Percentiles rank a stretch among this genome's conserved stretches.
Evolutionary conservation across 768 basidiomycete genomes (phyloP).

Genomic region (Termitomyces sp.): DNA sequence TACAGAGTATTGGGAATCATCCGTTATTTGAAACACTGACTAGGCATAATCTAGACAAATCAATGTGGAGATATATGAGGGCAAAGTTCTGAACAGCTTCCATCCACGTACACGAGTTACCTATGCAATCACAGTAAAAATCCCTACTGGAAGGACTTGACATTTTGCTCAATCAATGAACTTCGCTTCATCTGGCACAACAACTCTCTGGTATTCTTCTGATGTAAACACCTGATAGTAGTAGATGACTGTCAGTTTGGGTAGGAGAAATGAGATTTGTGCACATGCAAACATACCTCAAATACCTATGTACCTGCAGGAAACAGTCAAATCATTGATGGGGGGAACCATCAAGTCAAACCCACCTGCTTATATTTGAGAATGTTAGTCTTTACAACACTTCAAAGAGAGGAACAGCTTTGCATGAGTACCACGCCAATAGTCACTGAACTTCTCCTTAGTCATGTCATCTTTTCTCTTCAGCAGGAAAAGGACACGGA

Average conservation of each 20-base stretch:
- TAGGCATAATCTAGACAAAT: no score
- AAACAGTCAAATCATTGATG: no score
- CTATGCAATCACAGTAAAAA: conserved; percentile 2
- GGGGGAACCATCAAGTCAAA: background rate
- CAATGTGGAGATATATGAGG: no score
- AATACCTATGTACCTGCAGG: conserved; percentile 22
- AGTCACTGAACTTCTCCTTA: conserved; percentile 26
- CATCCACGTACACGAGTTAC: background rate
- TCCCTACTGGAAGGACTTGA: conserved; percentile 8
- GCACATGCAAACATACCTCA: conserved; percentile 14
- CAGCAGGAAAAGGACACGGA: conserved; percentile 23
- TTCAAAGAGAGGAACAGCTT: conserved; percentile 24
- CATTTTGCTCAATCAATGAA: conserved; percentile 14
- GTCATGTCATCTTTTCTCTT: conserved; percentile 24
- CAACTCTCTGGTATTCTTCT: conserved; percentile 2
- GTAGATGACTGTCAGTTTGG: background rate
- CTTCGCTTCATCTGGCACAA: conserved; percentile 17
- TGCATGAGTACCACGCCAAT: conserved; percentile 27
- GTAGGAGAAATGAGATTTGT: background rate
- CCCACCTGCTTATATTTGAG: conserved; percentile 30
- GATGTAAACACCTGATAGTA: conserved; percentile 10
- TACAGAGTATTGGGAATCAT: no score
- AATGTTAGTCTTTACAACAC: conserved; percentile 28
- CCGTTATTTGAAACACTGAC: no score
- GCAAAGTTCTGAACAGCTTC: background rate